Evolutionary conservation across 805 yeast genomes (phyloP), one percentile per base, ranked within the genome.

Genomic region (Brettanomyces bruxellensis): DNA sequence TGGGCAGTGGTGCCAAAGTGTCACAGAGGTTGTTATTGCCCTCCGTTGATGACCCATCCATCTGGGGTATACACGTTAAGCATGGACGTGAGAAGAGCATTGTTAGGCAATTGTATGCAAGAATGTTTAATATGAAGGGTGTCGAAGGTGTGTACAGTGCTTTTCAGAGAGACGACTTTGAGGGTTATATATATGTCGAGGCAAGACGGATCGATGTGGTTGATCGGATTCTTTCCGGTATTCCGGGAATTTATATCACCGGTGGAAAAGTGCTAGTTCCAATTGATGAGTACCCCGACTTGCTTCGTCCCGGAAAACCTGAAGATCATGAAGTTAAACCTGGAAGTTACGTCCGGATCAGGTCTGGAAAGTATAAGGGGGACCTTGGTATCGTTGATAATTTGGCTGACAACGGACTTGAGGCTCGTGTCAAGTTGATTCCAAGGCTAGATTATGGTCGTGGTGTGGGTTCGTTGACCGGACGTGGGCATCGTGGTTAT

Each of bases 21-120:
- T 93, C 98, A 5, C 99, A 93, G 64, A 83, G 95, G 59, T 77
- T 93, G 56, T 73, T 93, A 55, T 74, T 93, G 65, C 99, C 99
- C 11, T 88, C 97, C 32, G 95, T 93, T 48, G 88, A 90, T 57
- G 97, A 93, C 61, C 98, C 99, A 7, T 81, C 88, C 46, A 87
- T 93, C 56, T 93, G 96, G 86, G 98, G 96, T 59, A 79, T 93
- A 41, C 79, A 96, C 65, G 88, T 95, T 69, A 79, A 95, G 58
- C 88, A 86, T 34, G 97, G 98, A 43, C 80, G 84, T 55, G 99
- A 93, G 66, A 91, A 87, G 64, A 96, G 88, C 45, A 71, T 90
- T 52, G 95, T 93, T 24, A 79, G 88, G 53, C 86, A 86, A 53
- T 69, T 93, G 44, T 74, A 84, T 67, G 89, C 90, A 56, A 88